phyloP scores from a whole-genome alignment of 495 filamentous ascomycete species.

The Cercophora samala region DNA sequence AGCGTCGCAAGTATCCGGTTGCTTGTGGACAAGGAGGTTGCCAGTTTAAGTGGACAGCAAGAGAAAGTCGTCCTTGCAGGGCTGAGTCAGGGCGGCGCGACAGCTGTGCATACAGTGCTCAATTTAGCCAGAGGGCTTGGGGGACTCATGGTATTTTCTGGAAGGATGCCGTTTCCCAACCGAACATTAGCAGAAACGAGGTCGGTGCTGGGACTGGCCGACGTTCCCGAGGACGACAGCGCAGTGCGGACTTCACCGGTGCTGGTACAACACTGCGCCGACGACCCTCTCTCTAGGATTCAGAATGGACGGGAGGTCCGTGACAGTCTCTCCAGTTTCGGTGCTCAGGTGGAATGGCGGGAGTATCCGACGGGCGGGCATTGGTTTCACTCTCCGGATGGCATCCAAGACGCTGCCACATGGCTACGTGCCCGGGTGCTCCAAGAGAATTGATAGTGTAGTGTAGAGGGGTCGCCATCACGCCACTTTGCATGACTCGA shows the following conservation, averaged over 20 bases:
- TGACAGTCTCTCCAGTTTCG: constrained; percentile 37
- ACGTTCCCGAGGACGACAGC: constrained; percentile 16
- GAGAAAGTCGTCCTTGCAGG: constrained; percentile 34
- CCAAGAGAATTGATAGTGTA: not conserved
- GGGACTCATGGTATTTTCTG: constrained; percentile 53
- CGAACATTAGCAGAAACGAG: constrained; percentile 23
- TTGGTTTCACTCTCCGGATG: constrained; percentile 51
- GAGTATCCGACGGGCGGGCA: constrained; percentile 53
- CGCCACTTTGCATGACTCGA: not conserved
- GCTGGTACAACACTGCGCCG: constrained; percentile 50
- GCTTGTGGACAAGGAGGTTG: constrained; percentile 30
- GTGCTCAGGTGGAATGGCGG: constrained; percentile 45
- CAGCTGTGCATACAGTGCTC: constrained; percentile 40
- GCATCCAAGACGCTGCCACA: constrained; percentile 47
- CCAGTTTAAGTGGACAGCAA: constrained; percentile 22
- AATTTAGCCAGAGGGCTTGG: constrained; percentile 27
- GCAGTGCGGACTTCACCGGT: constrained; percentile 38
- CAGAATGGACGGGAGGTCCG: constrained; percentile 41
- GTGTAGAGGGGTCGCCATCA: not conserved
- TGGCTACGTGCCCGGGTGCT: not conserved
- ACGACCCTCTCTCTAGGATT: constrained; percentile 49
- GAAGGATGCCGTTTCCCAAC: constrained; percentile 51
- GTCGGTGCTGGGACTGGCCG: constrained; percentile 21
- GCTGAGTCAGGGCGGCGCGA: constrained; percentile 42
- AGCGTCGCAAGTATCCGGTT: constrained; percentile 26